Evolutionary conservation across 2,329 filamentous ascomycete species (phyloP), one percentile per base, ranked within the genome.

Genomic region (Exophiala phaeomuriformis): DNA sequence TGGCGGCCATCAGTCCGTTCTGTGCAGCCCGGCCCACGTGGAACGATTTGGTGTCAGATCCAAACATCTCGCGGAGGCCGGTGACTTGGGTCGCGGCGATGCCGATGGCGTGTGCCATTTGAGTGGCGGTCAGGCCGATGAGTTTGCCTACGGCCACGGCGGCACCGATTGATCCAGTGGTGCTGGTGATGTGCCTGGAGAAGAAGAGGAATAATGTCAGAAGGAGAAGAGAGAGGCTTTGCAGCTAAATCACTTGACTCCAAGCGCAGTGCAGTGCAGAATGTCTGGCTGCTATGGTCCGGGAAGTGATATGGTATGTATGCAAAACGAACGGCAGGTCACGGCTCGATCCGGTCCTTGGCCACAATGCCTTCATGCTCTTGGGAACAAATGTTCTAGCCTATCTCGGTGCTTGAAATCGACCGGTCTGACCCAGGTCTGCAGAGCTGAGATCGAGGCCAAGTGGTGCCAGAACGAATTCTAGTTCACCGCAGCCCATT

Each of bases 31-130:
- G 72, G 0, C 77, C 77, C 2, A 75, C 68, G 62, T 81, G 77
- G 58, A 80, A 79, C 2, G 75, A 74, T 61, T 81, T 80, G 5
- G 75, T 78, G 62, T 80, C 74, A 7, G 72, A 74, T 7, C 78
- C 78, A 54, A 80, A 80, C 70, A 77, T 76, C 55, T 77, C 77
- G 28, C 77, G 69, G 55, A 80, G 69, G 0, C 78, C 77, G 3
- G 74, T 71, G 1, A 79, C 77, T 62, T 80, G 77, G 2, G 75
- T 77, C 0, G 75, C 71, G 1, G 77, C 77, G 9, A 80, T 67
- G 1, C 77, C 77, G 51, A 80, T 76, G 0, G 77, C 77, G 53
- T 79, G 71, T 3, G 71, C 69, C 55, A 72, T 75, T 50, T 73
- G 68, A 4, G 64, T 61, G 0, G 65, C 63, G 12, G 67, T 61